phyloP scores from a whole-genome alignment of 176 grass and related monocot species.

The Thinopyrum elongatum region DNA sequence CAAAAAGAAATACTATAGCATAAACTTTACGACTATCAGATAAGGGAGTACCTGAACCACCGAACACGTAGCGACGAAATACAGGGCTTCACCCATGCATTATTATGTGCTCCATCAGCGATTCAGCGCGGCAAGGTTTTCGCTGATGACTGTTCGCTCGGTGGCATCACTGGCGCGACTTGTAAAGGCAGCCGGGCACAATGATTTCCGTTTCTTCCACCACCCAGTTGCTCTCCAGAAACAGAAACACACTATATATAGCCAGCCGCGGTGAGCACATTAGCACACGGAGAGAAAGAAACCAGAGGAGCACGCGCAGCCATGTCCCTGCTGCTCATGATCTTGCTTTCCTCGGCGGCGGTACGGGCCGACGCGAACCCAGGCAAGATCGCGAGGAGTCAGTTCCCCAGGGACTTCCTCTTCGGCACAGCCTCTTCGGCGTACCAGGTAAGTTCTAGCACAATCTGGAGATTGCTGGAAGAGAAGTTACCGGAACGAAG shows the following conservation, averaged over 20 bases:
- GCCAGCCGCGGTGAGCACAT: not conserved
- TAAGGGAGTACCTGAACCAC: too few relatives aligned
- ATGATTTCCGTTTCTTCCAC: not conserved
- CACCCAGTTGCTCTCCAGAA: not conserved
- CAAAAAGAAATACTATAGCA: too few relatives aligned
- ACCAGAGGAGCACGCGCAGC: not conserved
- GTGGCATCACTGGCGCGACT: conserved; percentile 6
- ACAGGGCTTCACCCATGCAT: too few relatives aligned
- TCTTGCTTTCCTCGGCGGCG: not conserved
- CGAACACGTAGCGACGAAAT: too few relatives aligned
- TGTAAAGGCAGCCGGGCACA: not conserved
- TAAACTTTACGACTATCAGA: too few relatives aligned
- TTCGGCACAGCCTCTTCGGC: conserved; percentile 82
- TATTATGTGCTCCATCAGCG: too few relatives aligned
- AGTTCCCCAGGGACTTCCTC: conserved; percentile 56
- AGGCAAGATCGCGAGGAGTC: conserved; percentile 29
- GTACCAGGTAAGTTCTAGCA: conserved; percentile 57
- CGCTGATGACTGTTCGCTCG: not conserved
- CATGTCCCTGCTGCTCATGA: conserved; percentile 13
- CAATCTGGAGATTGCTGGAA: not conserved
- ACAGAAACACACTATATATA: conserved; percentile 26
- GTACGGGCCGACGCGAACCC: not conserved
- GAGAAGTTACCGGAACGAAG: not conserved
- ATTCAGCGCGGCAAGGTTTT: not conserved
- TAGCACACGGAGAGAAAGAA: not conserved